Conservation (phyloP, 257 asterid species). For the Solanum arcanum region DNA sequence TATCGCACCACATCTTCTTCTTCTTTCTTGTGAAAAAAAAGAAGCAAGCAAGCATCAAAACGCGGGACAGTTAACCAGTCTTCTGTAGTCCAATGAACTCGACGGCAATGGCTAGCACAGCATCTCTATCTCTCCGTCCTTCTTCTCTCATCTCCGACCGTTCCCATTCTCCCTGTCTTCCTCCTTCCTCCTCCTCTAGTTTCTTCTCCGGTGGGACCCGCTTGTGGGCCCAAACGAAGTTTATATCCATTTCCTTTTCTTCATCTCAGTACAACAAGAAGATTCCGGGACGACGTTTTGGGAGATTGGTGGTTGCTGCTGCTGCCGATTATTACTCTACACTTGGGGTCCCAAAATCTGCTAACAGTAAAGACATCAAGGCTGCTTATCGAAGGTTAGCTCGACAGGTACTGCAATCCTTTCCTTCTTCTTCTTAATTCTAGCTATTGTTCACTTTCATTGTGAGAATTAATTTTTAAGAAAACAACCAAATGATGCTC, state of each 20-base stretch:
- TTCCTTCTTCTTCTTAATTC: neutral
- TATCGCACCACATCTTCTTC: neutral
- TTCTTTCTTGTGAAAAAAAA: conserved; percentile 3
- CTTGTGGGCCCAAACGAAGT: conserved; percentile 26
- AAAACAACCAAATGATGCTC: neutral
- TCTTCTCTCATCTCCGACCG: neutral
- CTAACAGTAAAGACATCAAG: conserved; percentile 70
- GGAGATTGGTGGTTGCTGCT: conserved; percentile 63
- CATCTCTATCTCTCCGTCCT: conserved; percentile 28
- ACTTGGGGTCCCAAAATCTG: conserved; percentile 90
- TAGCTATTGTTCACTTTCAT: neutral
- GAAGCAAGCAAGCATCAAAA: conserved; percentile 13
- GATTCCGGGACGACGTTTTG: conserved; percentile 49
- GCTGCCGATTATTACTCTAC: conserved; percentile 92
- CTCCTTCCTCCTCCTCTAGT: conserved; percentile 39
- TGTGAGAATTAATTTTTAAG: neutral
- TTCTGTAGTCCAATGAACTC: conserved; percentile 18
- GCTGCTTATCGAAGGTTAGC: conserved; percentile 93
- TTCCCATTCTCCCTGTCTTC: conserved; percentile 2
- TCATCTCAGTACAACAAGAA: conserved; percentile 40
- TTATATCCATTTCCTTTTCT: conserved; percentile 31
- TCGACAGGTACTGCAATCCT: conserved; percentile 56
- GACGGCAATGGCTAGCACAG: conserved; percentile 25
- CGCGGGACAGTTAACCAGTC: neutral
- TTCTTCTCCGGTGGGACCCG: conserved; percentile 40